Percentiles rank a stretch among this genome's conserved stretches.
These are phyloP conservation scores for Aureobasidium sp. DNA, from an alignment of 2,329 filamentous ascomycete genomes.

Conservation along the genomic window DNA sequence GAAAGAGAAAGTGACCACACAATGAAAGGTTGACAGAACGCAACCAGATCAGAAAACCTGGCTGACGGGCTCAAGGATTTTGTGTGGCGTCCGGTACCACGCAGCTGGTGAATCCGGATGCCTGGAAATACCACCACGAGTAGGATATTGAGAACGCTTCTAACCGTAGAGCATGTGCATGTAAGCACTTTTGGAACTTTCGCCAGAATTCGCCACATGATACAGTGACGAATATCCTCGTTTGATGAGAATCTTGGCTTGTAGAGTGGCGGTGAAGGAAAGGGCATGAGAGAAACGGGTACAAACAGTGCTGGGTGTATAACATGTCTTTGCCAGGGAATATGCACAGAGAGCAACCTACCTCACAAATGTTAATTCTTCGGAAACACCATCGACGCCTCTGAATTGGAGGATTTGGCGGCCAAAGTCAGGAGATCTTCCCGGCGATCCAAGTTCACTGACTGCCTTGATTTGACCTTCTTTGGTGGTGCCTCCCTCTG, in stretches of 20 bases:
- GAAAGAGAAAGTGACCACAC: neutral
- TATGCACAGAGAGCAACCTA: constrained; percentile 26
- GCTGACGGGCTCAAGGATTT: constrained; percentile 2
- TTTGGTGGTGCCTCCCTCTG: constrained; percentile 46
- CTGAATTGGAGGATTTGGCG: constrained; percentile 40
- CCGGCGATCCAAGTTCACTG: constrained; percentile 38
- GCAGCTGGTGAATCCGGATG: constrained; percentile 2
- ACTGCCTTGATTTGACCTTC: constrained; percentile 45
- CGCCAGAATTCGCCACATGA: neutral
- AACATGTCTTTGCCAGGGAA: neutral
- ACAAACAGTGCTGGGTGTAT: neutral
- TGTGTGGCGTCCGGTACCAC: constrained; percentile 11
- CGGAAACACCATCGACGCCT: constrained; percentile 36
- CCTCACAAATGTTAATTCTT: constrained; percentile 44
- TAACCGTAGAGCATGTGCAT: neutral
- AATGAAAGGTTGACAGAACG: neutral
- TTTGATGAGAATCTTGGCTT: neutral
- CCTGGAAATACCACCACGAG: neutral
- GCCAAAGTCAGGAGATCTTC: constrained; percentile 39
- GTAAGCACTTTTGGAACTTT: neutral
- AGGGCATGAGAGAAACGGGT: neutral
- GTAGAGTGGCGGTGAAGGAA: neutral
- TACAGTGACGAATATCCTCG: neutral
- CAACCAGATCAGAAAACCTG: neutral
- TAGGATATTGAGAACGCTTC: neutral